Evolutionary conservation across 1,284 basidiomycete species (phyloP), one percentile per base, ranked within the genome.

Genomic region (Tilletia caries): DNA sequence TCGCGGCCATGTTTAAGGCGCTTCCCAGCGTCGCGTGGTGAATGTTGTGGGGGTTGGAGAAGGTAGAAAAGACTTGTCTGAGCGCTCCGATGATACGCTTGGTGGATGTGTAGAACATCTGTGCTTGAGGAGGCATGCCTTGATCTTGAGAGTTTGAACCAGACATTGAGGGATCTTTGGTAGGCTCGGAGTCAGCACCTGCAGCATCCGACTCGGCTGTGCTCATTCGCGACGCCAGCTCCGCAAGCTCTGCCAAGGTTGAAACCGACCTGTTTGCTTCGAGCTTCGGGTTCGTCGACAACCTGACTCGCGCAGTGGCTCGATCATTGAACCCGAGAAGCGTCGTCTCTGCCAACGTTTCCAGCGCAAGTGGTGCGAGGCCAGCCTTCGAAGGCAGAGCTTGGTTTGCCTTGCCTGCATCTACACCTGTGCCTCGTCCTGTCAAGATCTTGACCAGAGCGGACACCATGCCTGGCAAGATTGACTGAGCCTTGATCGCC

Each of bases 291-390:
- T 1, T 33, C 15, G 3, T 29, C 25, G 52, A 54, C 12, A 29
- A 25, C 20, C 32, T 33, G 58, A 62, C 20, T 2, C 32, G 32
- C 10, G 20, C 58, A 33, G 58, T 62, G 18, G 58, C 58, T 18
- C 58, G 58, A 33, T 62, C 58, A n/a, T 62, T 29, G 58, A 34
- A 62, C 8, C 29, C 58, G 32, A 62, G 58, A 20, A 62, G 27
- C 27, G 27, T 62, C 32, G 58, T 34, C 32, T 62, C 29, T n/a
- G 58, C 33, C 1, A 62, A 15, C 1, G n/a, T 62, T 29, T 62
- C 18, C 2, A 62, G 58, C 2, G 58, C 58, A 32, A 62, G 13
- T 23, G 33, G 20, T 6, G 58, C 58, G 12, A 62, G 58, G 20
- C 33, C 33, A 20, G 29, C 20, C 20, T 62, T 62, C 34, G 58